Evolutionary conservation across 306 rosid genomes (phyloP).

Genomic region (Hylodesmum podocarpum): DNA sequence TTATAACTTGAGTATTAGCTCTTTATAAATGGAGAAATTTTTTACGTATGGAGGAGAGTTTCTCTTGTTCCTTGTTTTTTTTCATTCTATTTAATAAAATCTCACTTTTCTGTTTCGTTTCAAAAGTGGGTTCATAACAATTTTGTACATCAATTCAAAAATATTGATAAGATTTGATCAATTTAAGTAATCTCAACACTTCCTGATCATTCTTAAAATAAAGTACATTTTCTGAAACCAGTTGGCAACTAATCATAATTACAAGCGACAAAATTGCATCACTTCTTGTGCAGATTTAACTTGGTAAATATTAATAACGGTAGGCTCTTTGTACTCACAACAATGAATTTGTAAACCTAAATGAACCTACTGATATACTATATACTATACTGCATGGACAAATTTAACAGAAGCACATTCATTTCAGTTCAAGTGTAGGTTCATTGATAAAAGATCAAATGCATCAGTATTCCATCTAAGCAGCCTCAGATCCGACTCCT

Average conservation of each 20-base stretch:
- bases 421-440: neutral
- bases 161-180: too few relatives aligned
- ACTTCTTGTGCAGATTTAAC: neutral
- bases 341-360: neutral
- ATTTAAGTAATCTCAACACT: neutral
- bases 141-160: neutral
- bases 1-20: too few relatives aligned
- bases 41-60: too few relatives aligned
- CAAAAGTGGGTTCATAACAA: too few relatives aligned
- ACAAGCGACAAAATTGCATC: neutral
- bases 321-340: neutral
- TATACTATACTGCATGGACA: too few relatives aligned
- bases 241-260: neutral
- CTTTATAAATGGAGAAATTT: too few relatives aligned
- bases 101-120: too few relatives aligned
- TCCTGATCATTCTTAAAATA: neutral
- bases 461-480: neutral
- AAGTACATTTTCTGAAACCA: neutral
- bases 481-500: neutral
- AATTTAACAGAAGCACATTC: neutral
- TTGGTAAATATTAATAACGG: neutral
- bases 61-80: too few relatives aligned
- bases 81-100: too few relatives aligned
- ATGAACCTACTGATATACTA: neutral
- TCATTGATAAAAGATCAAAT: too few relatives aligned